These are phyloP conservation scores for Phytophthora multivora DNA, from an alignment of 352 stramenopile species.

Conservation along the genomic window DNA sequence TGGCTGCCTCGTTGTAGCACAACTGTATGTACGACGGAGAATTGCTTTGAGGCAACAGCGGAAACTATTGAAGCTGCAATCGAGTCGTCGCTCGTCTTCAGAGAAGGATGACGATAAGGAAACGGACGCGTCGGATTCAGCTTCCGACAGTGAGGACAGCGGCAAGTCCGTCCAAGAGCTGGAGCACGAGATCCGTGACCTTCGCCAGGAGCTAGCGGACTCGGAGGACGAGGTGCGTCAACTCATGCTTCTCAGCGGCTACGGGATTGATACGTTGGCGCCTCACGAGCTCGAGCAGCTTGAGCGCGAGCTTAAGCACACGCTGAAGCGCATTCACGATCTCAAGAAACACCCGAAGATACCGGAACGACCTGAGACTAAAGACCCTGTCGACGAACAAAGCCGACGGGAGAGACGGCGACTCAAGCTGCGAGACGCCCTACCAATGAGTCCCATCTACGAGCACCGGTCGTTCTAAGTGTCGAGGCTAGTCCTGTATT, in stretches of 20 bases:
- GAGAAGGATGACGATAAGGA: constrained; percentile 4
- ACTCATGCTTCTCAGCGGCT: constrained; percentile 79
- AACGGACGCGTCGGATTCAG: neutral
- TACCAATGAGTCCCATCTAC: constrained; percentile 29
- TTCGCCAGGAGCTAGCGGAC: constrained; percentile 78
- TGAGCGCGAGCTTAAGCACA: constrained; percentile 58
- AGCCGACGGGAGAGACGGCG: constrained; percentile 18
- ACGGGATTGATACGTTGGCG: constrained; percentile 65
- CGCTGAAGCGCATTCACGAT: constrained; percentile 59
- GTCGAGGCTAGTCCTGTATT: constrained; percentile 15
- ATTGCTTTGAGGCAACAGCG: constrained; percentile 13
- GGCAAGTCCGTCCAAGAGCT: constrained; percentile 30
- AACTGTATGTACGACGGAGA: constrained; percentile 32
- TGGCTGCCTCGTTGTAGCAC: constrained; percentile 48
- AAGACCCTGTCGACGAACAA: constrained; percentile 8
- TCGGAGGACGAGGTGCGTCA: constrained; percentile 73
- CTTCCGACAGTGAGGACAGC: neutral
- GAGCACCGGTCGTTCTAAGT: constrained; percentile 27
- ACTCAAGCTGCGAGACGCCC: constrained; percentile 23
- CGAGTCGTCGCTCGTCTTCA: constrained; percentile 15
- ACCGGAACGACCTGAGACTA: constrained; percentile 12
- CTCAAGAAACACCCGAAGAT: constrained; percentile 32
- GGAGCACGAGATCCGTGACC: constrained; percentile 64
- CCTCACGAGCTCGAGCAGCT: constrained; percentile 54
- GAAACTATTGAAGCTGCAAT: constrained; percentile 12